Evolutionary conservation across 2,329 filamentous ascomycete species (phyloP), one percentile per base, ranked within the genome.

Genomic region (Ophiocordyceps camponoti-leonardi): DNA sequence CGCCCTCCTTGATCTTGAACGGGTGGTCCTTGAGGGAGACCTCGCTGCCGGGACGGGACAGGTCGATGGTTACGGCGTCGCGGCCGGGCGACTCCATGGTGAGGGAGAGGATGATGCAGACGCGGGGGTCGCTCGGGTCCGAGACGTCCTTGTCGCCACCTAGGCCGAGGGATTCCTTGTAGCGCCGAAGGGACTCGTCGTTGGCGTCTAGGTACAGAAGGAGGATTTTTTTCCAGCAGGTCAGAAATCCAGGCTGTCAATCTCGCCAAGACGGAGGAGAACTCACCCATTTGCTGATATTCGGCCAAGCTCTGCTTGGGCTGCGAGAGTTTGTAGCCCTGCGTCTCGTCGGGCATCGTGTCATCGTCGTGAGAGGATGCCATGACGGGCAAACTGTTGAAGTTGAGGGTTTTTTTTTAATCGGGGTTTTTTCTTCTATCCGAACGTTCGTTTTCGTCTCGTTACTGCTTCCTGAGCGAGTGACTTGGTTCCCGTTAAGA

Each of bases 301-400:
- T 95, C 85, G 52, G 90, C 85, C 60, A 98, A 75, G 56, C 86
- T 93, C 77, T 96, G 94, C 81, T 95, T 95, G 51, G 75, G 75
- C 77, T 95, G 86, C 54, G 86, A 88, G 61, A 95, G 83, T 79
- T 93, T 95, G 81, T 95, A 96, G 62, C 90, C 90, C 68, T 88
- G 81, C 53, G 88, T 95, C 69, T 82, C 76, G 70, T 92, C 84
- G 52, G 86, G 82, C 65, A 83, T 72, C 54, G 90, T 78, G 59
- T 96, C 90, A 50, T 94, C 86, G 52, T 81, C 71, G 59, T 76
- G 69, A 56, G 78, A 74, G 54, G 79, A 74, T 54, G 79, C 72
- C 81, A 86, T 86, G 56, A 56, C 72, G 64, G 54, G 20, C 41
- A 48, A n/a, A 46, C 31, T 16, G 12, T 6, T 14, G 12, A 19